Conservation (phyloP, 2,329 filamentous ascomycete species). For the Aspergillus ochraceoroseus region DNA sequence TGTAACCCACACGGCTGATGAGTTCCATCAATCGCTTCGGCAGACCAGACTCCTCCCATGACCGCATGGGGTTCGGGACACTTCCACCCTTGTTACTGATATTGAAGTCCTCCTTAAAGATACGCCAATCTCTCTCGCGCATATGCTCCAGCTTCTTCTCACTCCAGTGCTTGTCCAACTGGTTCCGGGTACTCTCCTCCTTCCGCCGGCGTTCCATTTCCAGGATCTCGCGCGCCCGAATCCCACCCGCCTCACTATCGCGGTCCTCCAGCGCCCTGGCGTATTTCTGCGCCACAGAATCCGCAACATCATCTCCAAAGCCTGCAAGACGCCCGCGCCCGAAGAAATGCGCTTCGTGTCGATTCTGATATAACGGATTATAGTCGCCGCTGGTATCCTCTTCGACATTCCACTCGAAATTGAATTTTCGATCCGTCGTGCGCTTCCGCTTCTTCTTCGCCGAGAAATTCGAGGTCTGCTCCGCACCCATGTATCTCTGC, state of each 20-base stretch:
- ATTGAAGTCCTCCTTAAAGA: conserved; percentile 99
- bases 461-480: conserved; percentile 84
- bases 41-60: conserved; percentile 78
- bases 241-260: conserved; percentile 69
- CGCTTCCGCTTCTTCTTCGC: conserved; percentile 93
- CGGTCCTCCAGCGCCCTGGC: conserved; percentile 67
- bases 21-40: conserved; percentile 74
- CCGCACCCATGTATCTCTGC: conserved; percentile 84
- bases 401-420: conserved; percentile 94
- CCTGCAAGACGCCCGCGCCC: conserved; percentile 64
- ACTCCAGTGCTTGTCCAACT: conserved; percentile 89
- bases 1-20: conserved; percentile 79
- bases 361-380: conserved; percentile 71
- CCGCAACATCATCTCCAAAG: conserved; percentile 56
- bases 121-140: conserved; percentile 97
- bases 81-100: conserved; percentile 88
- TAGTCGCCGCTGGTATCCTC: conserved; percentile 86
- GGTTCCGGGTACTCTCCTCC: conserved; percentile 66
- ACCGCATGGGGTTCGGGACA: conserved; percentile 94
- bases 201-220: conserved; percentile 77
- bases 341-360: conserved; percentile 64
- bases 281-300: conserved; percentile 51
- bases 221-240: conserved; percentile 72
- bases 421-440: conserved; percentile 95
- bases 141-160: conserved; percentile 90